Percentiles rank a stretch among this genome's conserved stretches.
Conservation (phyloP, 176 grass and related monocot genomes). For the Cymbopogon citratus region DNA sequence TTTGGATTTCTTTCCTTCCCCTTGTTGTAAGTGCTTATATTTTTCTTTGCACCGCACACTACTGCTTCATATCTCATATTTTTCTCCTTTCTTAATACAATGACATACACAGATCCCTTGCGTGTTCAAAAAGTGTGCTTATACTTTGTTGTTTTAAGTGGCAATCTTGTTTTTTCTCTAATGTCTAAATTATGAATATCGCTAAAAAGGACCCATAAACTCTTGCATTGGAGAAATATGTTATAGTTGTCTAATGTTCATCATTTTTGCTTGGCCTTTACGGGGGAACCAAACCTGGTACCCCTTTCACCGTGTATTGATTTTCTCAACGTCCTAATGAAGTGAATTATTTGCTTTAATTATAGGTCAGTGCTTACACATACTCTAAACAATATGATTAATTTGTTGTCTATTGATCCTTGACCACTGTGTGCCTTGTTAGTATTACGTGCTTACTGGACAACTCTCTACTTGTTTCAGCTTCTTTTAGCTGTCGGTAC, state of each 20-base stretch:
- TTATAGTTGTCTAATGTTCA: background rate
- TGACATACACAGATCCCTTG: background rate
- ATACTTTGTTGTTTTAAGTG: background rate
- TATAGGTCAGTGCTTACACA: no score
- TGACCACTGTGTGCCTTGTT: background rate
- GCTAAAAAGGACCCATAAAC: background rate
- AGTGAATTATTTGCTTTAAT: no score
- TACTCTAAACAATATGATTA: background rate
- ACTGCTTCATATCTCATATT: background rate
- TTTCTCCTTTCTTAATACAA: background rate
- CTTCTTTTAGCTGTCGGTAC: slow-evolving; percentile 85
- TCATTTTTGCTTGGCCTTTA: slow-evolving; percentile 7
- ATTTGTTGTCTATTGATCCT: background rate
- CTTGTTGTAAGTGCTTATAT: slow-evolving; percentile 61
- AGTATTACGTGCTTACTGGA: background rate
- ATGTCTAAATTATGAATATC: background rate
- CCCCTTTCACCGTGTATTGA: background rate
- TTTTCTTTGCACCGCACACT: background rate
- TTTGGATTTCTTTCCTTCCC: slow-evolving; percentile 96
- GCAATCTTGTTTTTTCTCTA: slow-evolving; percentile 3
- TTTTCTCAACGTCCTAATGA: background rate
- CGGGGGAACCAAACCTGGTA: background rate
- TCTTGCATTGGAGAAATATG: background rate
- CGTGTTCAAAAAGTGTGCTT: background rate
- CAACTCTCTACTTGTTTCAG: slow-evolving; percentile 35